Evolutionary conservation across 495 filamentous ascomycete genomes (phyloP), one percentile per base, ranked within the genome.

Genomic region (Chlorociboria aeruginascens): DNA sequence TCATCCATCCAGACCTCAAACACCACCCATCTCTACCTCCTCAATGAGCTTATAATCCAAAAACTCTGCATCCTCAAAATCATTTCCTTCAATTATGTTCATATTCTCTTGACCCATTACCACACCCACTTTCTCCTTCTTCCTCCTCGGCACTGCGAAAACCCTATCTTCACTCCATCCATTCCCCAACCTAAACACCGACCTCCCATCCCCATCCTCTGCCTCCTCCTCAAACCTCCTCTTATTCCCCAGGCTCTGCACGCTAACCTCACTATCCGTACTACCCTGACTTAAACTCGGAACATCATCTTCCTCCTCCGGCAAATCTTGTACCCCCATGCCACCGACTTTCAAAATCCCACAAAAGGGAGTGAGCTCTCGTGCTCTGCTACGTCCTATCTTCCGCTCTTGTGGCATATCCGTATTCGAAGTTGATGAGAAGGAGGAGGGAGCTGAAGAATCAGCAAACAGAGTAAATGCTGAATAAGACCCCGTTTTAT

Each of bases 331-430:
- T 12, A 45, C 16, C 8, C 43, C 45, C 50, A 60, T 56, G 0
- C 79, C 77, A 33, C 76, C 80, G 48, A 78, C 70, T 56, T 81
- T 83, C 58, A 81, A 63, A 49, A 85, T 69, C 1, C 86, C 85
- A 64, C 84, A 86, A 64, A 86, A 92, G 6, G 87, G 85, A 12
- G 77, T 65, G 28, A 92, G 67, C 54, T 86, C 85, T 8, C 71
- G 60, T 45, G 43, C 54, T 53, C 60, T 55, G 59, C 45, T 56
- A 62, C 54, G 28, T 50, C 51, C 48, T 36, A 44, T 54, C 51
- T 41, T 42, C 35, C 13, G 11, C 39, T 10, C 43, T 17, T 43
- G n/a, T 6, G 47, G 49, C 31, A 36, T 28, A 17, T 41, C 29
- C 8, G 20, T 25, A n/a, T 35, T 2, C 29, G 20, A 25, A 25